Conservation (phyloP, 2,329 filamentous ascomycete genomes). For the Aspergillus aculeatus region DNA sequence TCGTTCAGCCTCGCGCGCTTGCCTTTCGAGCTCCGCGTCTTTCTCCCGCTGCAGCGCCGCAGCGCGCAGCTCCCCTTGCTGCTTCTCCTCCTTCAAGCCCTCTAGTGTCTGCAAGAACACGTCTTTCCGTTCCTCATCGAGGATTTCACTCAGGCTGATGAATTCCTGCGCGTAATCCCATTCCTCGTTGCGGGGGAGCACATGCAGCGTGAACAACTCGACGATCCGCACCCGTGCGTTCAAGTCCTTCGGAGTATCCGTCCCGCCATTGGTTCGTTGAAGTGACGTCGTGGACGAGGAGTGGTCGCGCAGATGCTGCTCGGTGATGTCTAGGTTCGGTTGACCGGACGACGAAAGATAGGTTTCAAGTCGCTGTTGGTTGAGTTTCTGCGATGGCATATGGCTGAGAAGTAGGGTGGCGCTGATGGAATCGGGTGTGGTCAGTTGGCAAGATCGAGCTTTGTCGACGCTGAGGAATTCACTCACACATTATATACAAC, state of each 20-base stretch:
- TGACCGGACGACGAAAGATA: slow-evolving; percentile 77
- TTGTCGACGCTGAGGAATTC: slow-evolving; percentile 2
- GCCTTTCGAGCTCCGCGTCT: slow-evolving; percentile 53
- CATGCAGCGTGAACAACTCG: slow-evolving; percentile 91
- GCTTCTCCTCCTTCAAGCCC: slow-evolving; percentile 78
- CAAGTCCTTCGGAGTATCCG: slow-evolving; percentile 80
- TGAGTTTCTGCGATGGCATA: slow-evolving; percentile 75
- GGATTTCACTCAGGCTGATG: slow-evolving; percentile 77
- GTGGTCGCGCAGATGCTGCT: slow-evolving; percentile 56
- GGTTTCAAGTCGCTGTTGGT: slow-evolving; percentile 82
- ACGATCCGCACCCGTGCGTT: slow-evolving; percentile 85
- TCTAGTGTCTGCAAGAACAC: slow-evolving; percentile 84
- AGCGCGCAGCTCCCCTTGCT: slow-evolving; percentile 65
- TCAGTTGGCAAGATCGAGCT: background rate
- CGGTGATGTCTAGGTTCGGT: slow-evolving; percentile 69
- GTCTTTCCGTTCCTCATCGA: slow-evolving; percentile 89
- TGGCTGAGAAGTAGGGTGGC: slow-evolving; percentile 90
- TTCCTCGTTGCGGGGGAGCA: slow-evolving; percentile 88
- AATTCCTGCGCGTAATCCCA: slow-evolving; percentile 96
- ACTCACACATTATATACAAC: slow-evolving; percentile 65
- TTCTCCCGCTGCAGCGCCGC: slow-evolving; percentile 63
- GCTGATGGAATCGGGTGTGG: slow-evolving; percentile 46
- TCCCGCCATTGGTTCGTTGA: slow-evolving; percentile 55
- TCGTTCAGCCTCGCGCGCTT: slow-evolving; percentile 46
- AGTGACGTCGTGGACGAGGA: slow-evolving; percentile 31